Conservation (phyloP, 164 flowering plant genomes). For the Liriodendron chinense region DNA sequence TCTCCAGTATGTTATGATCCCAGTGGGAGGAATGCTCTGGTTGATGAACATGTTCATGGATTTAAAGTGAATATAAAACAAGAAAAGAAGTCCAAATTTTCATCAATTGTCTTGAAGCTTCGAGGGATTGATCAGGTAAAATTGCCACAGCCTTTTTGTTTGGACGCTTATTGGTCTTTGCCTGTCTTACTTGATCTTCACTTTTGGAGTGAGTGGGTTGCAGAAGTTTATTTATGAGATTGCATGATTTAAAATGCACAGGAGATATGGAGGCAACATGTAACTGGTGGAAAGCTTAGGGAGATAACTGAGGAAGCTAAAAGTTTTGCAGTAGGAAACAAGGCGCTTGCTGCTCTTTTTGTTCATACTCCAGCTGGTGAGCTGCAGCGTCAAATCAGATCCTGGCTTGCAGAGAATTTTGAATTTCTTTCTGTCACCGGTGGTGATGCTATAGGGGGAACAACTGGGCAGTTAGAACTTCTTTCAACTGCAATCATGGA, state of each 20-base stretch:
- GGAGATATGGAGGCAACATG: conserved; percentile 93
- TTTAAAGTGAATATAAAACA: conserved; percentile 90
- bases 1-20: conserved; percentile 71
- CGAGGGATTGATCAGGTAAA: conserved; percentile 95
- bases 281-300: conserved; percentile 94
- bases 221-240: conserved; percentile 1
- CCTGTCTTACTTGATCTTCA: neutral
- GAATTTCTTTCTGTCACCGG: conserved; percentile 90
- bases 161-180: neutral
- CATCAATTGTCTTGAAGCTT: conserved; percentile 87
- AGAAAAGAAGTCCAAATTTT: conserved; percentile 90
- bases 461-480: conserved; percentile 87
- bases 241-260: conserved; percentile 21
- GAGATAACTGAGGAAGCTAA: conserved; percentile 98
- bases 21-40: conserved; percentile 37
- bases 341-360: conserved; percentile 93
- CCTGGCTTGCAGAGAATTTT: conserved; percentile 95
- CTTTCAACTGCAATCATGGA: conserved; percentile 99
- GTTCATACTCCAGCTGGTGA: conserved; percentile 99
- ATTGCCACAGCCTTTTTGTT: neutral
- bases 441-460: conserved; percentile 69
- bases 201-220: neutral
- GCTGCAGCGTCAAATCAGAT: conserved; percentile 91
- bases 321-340: conserved; percentile 86
- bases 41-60: conserved; percentile 68